Evolutionary conservation across 2,329 filamentous ascomycete genomes (phyloP), one percentile per base, ranked within the genome.

Genomic region (Cladosporium sp.): DNA sequence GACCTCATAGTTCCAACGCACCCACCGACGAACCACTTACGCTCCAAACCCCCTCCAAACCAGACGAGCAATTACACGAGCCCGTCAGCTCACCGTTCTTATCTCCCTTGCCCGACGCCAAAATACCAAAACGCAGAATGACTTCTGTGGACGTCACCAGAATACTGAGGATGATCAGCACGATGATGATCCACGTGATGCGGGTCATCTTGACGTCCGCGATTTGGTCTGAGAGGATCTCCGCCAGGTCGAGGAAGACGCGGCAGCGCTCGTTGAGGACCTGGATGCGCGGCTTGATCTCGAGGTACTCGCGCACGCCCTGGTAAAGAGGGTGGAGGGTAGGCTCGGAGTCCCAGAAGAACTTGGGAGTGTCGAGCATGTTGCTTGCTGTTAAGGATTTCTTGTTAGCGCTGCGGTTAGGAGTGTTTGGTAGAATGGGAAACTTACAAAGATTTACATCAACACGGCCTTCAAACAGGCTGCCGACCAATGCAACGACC

Each of bases 341-440:
- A 14, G 93, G 93, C 68, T 98, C 93, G 9, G 88, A 88, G 69
- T 97, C 91, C 93, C 93, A 98, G 78, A 97, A 95, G 78, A 96
- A 96, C 68, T 92, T 95, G 56, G 92, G 92, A 1, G 95, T 89
- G 69, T 96, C 91, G 54, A 96, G 85, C 68, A 96, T 92, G 67
- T 97, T 97, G 16, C 88, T 95, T 55, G 90, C 89, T 95, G 61
- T 59, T n/a, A 9, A 4, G 13, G 5, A 5, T 2, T 9, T 42
- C 13, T 8, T 18, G n/a, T 61, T 54, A 42, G 14, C 49, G 22
- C 9, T 2, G 22, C 22, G 22, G 22, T 28, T 7, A 28, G 7
- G 7, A 7, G 22, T 28, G 4, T 5, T 1, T 28, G 22, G 22
- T 7, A 7, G 22, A 28, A 5, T 28, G 4, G 22, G 6, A 43